These are phyloP conservation scores for Eucalyptus sp. DNA, from an alignment of 345 rosid genomes.

Conservation along the genomic window DNA sequence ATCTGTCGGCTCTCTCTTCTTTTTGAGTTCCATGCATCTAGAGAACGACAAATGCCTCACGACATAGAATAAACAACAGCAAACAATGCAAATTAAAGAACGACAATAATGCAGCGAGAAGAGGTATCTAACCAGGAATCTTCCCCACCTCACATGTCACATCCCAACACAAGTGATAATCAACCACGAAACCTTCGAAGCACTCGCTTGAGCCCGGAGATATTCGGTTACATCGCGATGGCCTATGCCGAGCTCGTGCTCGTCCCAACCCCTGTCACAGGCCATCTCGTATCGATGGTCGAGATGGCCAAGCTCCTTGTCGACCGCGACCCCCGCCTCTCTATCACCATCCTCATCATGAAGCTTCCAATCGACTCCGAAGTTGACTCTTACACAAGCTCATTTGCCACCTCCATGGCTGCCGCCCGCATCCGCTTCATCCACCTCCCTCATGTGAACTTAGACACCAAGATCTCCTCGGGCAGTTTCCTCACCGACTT, in stretches of 20 bases:
- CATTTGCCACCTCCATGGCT: not conserved
- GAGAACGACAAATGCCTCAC: not conserved
- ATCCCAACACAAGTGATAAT: not conserved
- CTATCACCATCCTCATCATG: conserved; percentile 30
- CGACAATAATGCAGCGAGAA: not conserved
- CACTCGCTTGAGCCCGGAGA: not conserved
- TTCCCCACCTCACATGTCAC: not conserved
- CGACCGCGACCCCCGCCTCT: conserved; percentile 22
- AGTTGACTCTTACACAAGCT: not conserved
- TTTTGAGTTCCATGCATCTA: not conserved
- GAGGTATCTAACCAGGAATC: not conserved
- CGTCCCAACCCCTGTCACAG: conserved; percentile 3
- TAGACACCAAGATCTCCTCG: not conserved
- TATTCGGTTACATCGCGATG: not conserved
- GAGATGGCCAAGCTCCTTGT: conserved; percentile 35
- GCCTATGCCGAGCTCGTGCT: not conserved
- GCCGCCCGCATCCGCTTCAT: not conserved
- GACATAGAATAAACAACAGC: not conserved
- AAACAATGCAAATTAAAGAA: not conserved
- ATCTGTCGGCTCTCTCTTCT: not conserved
- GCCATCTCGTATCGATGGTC: conserved; percentile 28
- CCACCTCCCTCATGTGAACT: not conserved
- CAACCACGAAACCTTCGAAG: not conserved
- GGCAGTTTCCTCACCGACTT: not conserved
- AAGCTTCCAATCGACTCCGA: not conserved